Evolutionary conservation across 1,139 yeast species (phyloP), one percentile per base, ranked within the genome.

Genomic region (Saccharomycopsis hybrid): DNA sequence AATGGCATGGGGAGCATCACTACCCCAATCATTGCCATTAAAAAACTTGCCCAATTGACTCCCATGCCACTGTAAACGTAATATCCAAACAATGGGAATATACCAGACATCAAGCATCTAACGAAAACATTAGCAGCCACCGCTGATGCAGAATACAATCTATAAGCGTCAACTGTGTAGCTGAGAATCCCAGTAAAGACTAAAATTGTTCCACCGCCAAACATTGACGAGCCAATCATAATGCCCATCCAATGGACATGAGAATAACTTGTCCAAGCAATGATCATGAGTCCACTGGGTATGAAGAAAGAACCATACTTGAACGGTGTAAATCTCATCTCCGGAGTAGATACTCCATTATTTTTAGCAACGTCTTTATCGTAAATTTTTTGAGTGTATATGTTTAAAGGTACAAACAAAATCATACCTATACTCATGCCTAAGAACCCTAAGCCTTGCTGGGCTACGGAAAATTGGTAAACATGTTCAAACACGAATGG

Each of bases 241-340:
- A 96, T 96, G 25, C 95, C 96, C 38, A 88, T 96, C 95, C 96
- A 88, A 55, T 87, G 82, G 57, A 88, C 76, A 58, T 80, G 82
- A 57, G 82, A 77, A 60, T 76, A 79, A 0, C 95, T 80, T 3
- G 96, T 88, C 28, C 96, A 95, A 62, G 96, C 96, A 49, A 88
- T 71, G 57, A 88, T 85, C 72, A 88, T 88, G 53, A 88, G 70
- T 0, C 95, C 85, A 62, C 85, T 80, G 32, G 95, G 90, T 25
- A 95, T 88, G 71, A 87, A 85, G 36, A 95, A 94, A 35, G 94
- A 77, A 49, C 96, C 96, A 56, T 87, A 70, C 85, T 86, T 82
- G 40, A 95, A 95, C 56, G 96, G 96, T 47, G 84, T 61, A 47
- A 88, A 69, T 65, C 96, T 76, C 66, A 88, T 96, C 68, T 87